Percentiles rank a stretch among this genome's conserved stretches.
phyloP scores from a whole-genome alignment of 768 basidiomycete species.

The Brasilioporus rufonigricans region DNA sequence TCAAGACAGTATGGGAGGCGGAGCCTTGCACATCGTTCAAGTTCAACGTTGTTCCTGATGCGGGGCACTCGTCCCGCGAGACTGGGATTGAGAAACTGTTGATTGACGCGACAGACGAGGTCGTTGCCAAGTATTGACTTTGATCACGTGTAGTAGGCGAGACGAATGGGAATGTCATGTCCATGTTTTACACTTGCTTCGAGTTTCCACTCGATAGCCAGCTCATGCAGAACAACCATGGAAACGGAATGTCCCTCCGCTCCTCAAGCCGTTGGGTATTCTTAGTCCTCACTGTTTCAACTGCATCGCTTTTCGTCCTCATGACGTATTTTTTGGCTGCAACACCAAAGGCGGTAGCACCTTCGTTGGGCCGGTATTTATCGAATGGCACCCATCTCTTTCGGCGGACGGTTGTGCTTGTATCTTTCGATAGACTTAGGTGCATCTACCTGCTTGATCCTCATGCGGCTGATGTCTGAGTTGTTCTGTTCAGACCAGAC shows the following conservation, averaged over 20 bases:
- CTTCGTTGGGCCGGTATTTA: background rate
- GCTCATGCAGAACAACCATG: background rate
- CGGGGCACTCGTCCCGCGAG: slow-evolving; percentile 85
- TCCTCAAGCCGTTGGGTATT: background rate
- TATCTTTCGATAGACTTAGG: slow-evolving; percentile 78
- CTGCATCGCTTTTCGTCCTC: slow-evolving; percentile 6
- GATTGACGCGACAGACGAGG: slow-evolving; percentile 50
- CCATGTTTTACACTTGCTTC: background rate
- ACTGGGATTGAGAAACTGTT: slow-evolving; percentile 64
- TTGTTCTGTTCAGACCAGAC: slow-evolving; percentile 53
- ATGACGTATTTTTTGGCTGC: slow-evolving; percentile 1
- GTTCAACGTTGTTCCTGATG: slow-evolving; percentile 75
- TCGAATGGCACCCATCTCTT: slow-evolving; percentile 84
- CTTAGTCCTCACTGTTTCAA: slow-evolving; percentile 2
- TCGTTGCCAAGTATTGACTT: slow-evolving; percentile 24
- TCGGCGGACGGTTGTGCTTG: slow-evolving; percentile 74
- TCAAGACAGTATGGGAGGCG: slow-evolving; percentile 85
- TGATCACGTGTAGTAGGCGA: background rate
- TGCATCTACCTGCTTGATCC: background rate
- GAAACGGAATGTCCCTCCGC: background rate
- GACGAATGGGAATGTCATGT: background rate
- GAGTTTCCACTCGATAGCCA: background rate
- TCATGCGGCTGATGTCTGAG: background rate
- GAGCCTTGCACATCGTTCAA: slow-evolving; percentile 36
- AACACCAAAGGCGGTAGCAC: background rate